Base-by-base conservation (phyloP, 108 stramenopile genomes). In the Epipyxis sp. region DNA sequence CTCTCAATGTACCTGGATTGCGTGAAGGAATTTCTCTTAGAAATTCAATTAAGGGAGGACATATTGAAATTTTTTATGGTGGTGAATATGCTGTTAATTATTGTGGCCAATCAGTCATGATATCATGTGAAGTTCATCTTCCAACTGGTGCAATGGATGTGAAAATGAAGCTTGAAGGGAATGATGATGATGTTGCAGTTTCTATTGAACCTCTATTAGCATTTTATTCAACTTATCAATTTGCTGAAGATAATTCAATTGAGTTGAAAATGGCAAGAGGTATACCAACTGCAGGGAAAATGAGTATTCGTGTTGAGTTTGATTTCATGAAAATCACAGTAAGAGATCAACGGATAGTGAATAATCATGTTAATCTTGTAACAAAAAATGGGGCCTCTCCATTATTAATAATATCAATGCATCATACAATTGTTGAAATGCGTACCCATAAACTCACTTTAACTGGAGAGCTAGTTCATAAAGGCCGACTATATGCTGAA, bases 301-400 rank as follows among this genome's bases (percentile, higher is more conserved):
- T 74, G 71, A 35, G 13, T 42, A 35, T 74, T 10, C 6, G 71
- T 42, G 44, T 27, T 34, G 46, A 74, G 10, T 42, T 74, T 34
- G 71, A 74, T 6, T 30, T 43, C 34, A 74, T 74, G 71, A 74
- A 54, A 54, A 27, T 74, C 10, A 32, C 41, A 10, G 42, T 74
- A 10, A 39, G 6, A 27, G 71, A 74, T 42, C 10, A 29, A 32
- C 61, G 32, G 16, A n/a, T n/a, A n/a, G n/a, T n/a, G n/a, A n/a
- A n/a, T n/a, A n/a, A n/a, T n/a, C n/a, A n/a, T n/a, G n/a, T n/a
- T n/a, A n/a, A n/a, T n/a, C n/a, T n/a, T n/a, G n/a, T n/a, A n/a
- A n/a, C n/a, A n/a, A n/a, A n/a, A n/a, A n/a, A n/a, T n/a, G n/a
- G n/a, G n/a, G n/a, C n/a, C n/a, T 39, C n/a, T 13, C 46, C 25